These are phyloP conservation scores for Candida taoyuanica DNA, from an alignment of 805 yeast genomes.

Conservation along the genomic window DNA sequence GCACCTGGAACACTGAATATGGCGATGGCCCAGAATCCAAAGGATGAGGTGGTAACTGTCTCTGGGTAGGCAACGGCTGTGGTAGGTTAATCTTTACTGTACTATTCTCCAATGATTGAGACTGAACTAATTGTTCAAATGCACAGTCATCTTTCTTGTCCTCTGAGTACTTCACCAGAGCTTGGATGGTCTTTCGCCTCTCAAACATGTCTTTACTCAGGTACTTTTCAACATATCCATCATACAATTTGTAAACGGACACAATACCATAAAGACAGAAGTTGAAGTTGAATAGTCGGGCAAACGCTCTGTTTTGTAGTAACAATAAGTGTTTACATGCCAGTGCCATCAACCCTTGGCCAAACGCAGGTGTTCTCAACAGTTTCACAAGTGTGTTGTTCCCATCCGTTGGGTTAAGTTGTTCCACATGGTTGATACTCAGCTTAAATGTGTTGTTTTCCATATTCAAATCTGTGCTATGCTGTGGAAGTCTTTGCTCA, in stretches of 20 bases:
- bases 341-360: constrained; percentile 10
- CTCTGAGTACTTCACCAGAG: constrained; percentile 3
- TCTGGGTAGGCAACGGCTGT: not conserved
- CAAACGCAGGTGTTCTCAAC: constrained; percentile 8
- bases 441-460: constrained; percentile 4
- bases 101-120: constrained; percentile 2
- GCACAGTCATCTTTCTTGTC: not conserved
- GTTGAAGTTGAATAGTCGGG: constrained; percentile 7
- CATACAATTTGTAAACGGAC: constrained; percentile 12
- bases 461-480: not conserved
- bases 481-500: constrained; percentile 1
- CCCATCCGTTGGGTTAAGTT: constrained; percentile 10
- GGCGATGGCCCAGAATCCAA: no score
- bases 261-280: constrained; percentile 9
- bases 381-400: not conserved
- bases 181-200: constrained; percentile 4
- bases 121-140: not conserved
- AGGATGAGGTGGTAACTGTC: no score
- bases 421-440: constrained; percentile 12
- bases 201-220: constrained; percentile 1
- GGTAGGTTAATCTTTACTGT: not conserved
- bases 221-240: constrained; percentile 5
- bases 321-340: constrained; percentile 13
- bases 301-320: constrained; percentile 9
- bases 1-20: no score